phyloP scores from a whole-genome alignment of 306 rosid species.

The Castanea crenata region DNA sequence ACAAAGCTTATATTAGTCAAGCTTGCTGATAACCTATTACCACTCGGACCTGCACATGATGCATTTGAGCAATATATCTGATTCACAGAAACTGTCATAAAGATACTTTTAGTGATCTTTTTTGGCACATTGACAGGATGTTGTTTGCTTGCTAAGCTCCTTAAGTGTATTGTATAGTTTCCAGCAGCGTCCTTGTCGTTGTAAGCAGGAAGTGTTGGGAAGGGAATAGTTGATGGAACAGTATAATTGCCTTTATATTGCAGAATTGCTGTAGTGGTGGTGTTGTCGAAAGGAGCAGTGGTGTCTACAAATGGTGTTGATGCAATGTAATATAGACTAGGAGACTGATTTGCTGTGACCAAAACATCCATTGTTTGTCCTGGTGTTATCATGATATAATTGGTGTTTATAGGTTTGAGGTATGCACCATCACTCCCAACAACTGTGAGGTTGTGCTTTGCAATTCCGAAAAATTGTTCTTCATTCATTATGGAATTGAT shows the following conservation, averaged over 20 bases:
- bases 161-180: conserved; percentile 25
- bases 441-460: conserved; percentile 43
- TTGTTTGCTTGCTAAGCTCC: conserved; percentile 27
- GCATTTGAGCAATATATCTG: conserved; percentile 26
- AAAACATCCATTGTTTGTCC: conserved; percentile 52
- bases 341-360: conserved; percentile 36
- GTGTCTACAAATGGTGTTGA: conserved; percentile 33
- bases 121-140: conserved; percentile 34
- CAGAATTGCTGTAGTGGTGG: conserved; percentile 40
- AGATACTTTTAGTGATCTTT: conserved; percentile 21
- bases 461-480: conserved; percentile 37
- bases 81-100: conserved; percentile 30
- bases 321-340: conserved; percentile 41
- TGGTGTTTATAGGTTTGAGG: conserved; percentile 26
- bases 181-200: conserved; percentile 27
- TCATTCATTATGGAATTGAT: conserved; percentile 41
- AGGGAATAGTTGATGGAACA: conserved; percentile 7
- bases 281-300: conserved; percentile 24
- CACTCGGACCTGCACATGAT: conserved; percentile 40
- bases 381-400: conserved; percentile 44
- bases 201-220: conserved; percentile 24
- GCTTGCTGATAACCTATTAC: conserved; percentile 38
- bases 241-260: conserved; percentile 30
- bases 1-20: conserved; percentile 51
- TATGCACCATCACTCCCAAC: conserved; percentile 40